These are phyloP conservation scores for Beauveria sp. DNA, from an alignment of 2,329 filamentous ascomycete species.

Conservation along the genomic window DNA sequence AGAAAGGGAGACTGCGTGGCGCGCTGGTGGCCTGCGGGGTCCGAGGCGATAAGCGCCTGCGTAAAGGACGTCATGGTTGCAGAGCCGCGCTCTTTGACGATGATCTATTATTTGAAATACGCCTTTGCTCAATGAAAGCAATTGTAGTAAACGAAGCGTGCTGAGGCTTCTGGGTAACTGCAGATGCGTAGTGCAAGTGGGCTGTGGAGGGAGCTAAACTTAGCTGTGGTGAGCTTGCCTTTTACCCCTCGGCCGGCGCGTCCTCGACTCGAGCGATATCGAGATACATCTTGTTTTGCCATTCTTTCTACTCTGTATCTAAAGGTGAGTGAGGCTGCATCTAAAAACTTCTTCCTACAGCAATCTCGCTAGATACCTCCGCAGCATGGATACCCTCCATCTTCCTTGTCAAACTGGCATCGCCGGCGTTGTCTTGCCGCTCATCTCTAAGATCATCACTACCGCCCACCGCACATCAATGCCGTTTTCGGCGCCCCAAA, in stretches of 20 bases:
- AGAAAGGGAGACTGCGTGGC: conserved; percentile 64
- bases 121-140: no score
- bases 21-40: conserved; percentile 34
- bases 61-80: conserved; percentile 37
- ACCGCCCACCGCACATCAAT: neutral
- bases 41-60: conserved; percentile 34
- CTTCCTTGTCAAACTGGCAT: neutral
- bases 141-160: neutral
- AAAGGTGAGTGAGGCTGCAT: no score
- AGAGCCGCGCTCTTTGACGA: neutral
- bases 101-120: no score
- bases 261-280: neutral
- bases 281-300: no score
- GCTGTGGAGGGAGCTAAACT: neutral
- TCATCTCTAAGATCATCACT: neutral
- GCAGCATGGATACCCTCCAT: conserved; percentile 9
- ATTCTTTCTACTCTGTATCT: no score
- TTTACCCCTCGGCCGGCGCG: neutral
- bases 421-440: conserved; percentile 2
- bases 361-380: no score
- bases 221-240: neutral
- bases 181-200: neutral
- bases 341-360: no score
- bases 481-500: neutral
- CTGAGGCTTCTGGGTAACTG: neutral